These are phyloP conservation scores for Pleurotus cornucopiae DNA, from an alignment of 768 basidiomycete species.

Conservation along the genomic window DNA sequence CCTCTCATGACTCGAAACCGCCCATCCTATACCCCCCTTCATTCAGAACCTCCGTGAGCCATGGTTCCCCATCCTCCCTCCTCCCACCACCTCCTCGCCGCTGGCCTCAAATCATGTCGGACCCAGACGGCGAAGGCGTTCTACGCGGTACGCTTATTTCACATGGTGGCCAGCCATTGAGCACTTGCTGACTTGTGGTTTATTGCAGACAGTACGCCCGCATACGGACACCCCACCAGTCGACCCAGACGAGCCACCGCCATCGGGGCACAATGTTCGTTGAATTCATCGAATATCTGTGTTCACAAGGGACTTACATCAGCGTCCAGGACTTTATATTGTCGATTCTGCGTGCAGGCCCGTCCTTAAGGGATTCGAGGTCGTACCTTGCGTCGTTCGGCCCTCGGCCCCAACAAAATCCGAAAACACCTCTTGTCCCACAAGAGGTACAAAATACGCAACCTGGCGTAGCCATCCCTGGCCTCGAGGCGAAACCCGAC, in stretches of 20 bases:
- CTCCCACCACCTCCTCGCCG: constrained; percentile 26
- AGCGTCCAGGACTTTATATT: constrained; percentile 85
- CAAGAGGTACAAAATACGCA: constrained; percentile 21
- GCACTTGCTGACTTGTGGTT: constrained; percentile 5
- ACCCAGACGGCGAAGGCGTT: constrained; percentile 44
- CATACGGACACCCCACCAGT: constrained; percentile 27
- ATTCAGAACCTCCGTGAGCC: constrained; percentile 11
- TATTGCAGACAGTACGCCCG: constrained; percentile 37
- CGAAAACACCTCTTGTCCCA: constrained; percentile 20
- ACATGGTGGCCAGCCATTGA: constrained; percentile 10
- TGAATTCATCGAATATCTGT: constrained; percentile 1
- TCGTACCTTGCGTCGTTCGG: constrained; percentile 93
- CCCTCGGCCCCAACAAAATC: constrained; percentile 44
- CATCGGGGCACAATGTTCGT: constrained; percentile 46
- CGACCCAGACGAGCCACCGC: constrained; percentile 33
- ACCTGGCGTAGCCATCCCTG: constrained; percentile 19
- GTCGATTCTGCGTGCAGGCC: constrained; percentile 89
- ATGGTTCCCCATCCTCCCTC: constrained; percentile 35
- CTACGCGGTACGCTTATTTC: constrained; percentile 44
- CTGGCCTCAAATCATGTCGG: constrained; percentile 30
- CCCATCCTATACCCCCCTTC: constrained; percentile 15
- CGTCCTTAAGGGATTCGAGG: constrained; percentile 85
- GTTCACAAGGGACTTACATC: constrained; percentile 7
- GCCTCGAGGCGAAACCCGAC: constrained; percentile 30
- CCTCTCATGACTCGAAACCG: constrained; percentile 23